Evolutionary conservation across 306 rosid genomes (phyloP).

Genomic region (Lupinus albus): DNA sequence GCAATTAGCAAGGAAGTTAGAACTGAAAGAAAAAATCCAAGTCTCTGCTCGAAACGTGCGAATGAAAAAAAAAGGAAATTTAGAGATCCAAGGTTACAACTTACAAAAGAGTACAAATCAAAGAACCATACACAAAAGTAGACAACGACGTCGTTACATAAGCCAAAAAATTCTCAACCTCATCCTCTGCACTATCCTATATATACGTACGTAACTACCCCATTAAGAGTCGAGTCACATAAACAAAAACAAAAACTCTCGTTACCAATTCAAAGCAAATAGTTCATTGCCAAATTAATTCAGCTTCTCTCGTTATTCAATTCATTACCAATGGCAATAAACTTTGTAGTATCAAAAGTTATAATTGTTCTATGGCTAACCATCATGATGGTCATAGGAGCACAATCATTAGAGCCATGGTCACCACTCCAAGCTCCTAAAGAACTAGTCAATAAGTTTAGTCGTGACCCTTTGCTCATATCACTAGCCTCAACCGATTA

Average conservation of each 20-base stretch:
- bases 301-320: neutral
- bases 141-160: conserved; percentile 17
- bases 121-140: conserved; percentile 20
- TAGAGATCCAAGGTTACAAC: conserved; percentile 41
- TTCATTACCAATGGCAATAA: conserved; percentile 19
- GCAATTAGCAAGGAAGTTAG: conserved; percentile 25
- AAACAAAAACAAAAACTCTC: conserved; percentile 16
- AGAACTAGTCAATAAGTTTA: conserved; percentile 39
- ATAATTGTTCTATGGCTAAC: conserved; percentile 33
- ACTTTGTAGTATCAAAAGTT: neutral
- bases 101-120: conserved; percentile 32
- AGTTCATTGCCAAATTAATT: conserved; percentile 17
- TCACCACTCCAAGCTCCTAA: conserved; percentile 43
- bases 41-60: conserved; percentile 38
- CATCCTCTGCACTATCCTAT: conserved; percentile 24
- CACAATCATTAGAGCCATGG: conserved; percentile 24
- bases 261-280: conserved; percentile 25
- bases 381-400: neutral
- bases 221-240: neutral
- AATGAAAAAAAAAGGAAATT: conserved; percentile 46
- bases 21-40: conserved; percentile 31
- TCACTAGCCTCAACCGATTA: conserved; percentile 64
- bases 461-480: conserved; percentile 49
- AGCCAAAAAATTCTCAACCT: neutral
- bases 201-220: conserved; percentile 27